Percentiles rank a stretch among this genome's conserved stretches.
These are phyloP conservation scores for Wickerhamomyces hampshirensis DNA, from an alignment of 805 yeast genomes.

Conservation along the genomic window DNA sequence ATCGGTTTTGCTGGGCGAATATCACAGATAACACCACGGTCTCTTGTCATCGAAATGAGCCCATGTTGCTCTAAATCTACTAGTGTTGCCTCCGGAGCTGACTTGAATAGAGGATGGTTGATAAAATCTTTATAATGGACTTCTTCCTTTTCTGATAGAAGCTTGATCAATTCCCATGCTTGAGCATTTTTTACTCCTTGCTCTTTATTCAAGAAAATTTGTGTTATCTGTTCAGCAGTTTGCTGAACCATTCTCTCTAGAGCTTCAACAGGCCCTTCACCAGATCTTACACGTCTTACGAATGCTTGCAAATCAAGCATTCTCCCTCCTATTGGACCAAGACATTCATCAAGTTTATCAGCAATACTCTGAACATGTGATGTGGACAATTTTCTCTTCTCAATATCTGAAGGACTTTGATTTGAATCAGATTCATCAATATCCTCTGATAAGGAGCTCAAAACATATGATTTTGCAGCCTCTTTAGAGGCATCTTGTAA, in stretches of 20 bases:
- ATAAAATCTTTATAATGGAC: slow-evolving; percentile 49
- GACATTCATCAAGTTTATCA: slow-evolving; percentile 42
- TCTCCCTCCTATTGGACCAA: slow-evolving; percentile 87
- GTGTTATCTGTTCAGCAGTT: slow-evolving; percentile 83
- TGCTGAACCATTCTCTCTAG: slow-evolving; percentile 74
- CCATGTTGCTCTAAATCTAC: slow-evolving; percentile 76
- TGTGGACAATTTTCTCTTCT: slow-evolving; percentile 19
- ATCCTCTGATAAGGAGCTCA: slow-evolving; percentile 43
- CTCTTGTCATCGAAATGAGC: slow-evolving; percentile 63
- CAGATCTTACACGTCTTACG: slow-evolving; percentile 80
- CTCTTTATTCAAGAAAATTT: slow-evolving; percentile 56
- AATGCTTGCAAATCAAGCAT: slow-evolving; percentile 91
- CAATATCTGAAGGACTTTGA: slow-evolving; percentile 26
- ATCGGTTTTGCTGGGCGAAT: slow-evolving; percentile 83
- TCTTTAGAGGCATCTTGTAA: slow-evolving; percentile 76
- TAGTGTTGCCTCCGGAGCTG: slow-evolving; percentile 51
- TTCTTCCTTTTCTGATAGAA: slow-evolving; percentile 45
- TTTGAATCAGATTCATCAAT: slow-evolving; percentile 14
- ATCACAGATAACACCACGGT: slow-evolving; percentile 65
- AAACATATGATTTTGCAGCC: slow-evolving; percentile 68
- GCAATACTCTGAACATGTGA: slow-evolving; percentile 6
- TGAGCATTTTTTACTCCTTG: slow-evolving; percentile 70
- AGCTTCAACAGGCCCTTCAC: slow-evolving; percentile 79
- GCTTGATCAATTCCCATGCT: slow-evolving; percentile 78
- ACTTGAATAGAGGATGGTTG: slow-evolving; percentile 54